Evolutionary conservation across 2,329 filamentous ascomycete species (phyloP), one percentile per base, ranked within the genome.

Genomic region (Mariannaea elegans): DNA sequence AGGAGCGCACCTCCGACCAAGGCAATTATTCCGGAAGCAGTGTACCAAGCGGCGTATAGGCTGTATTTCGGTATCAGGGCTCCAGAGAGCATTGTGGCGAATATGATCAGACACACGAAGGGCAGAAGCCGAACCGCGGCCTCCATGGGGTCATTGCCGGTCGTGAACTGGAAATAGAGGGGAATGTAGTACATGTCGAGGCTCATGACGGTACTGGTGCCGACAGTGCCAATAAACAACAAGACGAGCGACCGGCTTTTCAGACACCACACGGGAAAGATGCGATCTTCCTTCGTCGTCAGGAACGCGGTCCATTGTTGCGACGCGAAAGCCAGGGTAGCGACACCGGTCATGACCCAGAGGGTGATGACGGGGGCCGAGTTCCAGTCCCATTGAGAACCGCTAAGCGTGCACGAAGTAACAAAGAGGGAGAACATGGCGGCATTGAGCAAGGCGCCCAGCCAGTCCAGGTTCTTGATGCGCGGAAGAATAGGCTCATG

Each of bases 361-460:
- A 81, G 72, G 1, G 75, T 75, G 46, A 87, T 83, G 16, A 78
- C 76, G 0, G 74, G 69, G 1, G 74, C 76, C 3, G 73, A 76
- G 21, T 72, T 72, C 85, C 85, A 88, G 1, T 70, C 65, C 65
- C 78, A 87, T 1, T 76, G 65, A 1, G 77, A 72, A 0, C 85
- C 86, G 9, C 80, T 82, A 47, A 85, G 84, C 10, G 76, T 77
- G 46, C 85, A 75, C 1, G 76, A 81, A 58, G 85, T 77, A 24
- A 81, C 72, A 24, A 83, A 71, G 2, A 77, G 72, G 1, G 78
- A 66, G 29, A 80, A 77, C 3, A 65, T 60, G 7, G 58, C 61
- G 18, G 65, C 62, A 55, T 74, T 71, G 1, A 77, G 64, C 2
- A 69, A 6, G 14, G 65, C 62, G 18, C 75, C 74, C 2, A 75